Conservation (phyloP, 148 eudicot species). For the Euryodendron excelsum region DNA sequence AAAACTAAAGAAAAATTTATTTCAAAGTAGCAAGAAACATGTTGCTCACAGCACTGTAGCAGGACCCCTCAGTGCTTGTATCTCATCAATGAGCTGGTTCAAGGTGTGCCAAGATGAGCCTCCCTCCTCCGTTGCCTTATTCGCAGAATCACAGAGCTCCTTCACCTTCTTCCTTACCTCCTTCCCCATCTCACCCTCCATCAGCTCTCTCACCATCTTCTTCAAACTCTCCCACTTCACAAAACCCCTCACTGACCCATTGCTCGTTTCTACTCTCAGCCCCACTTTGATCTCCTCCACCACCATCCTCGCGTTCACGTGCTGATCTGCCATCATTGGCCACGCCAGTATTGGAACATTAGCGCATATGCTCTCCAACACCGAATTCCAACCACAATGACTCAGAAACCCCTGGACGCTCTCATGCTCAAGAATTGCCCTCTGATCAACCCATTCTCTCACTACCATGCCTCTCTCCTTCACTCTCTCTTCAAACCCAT, state of each 20-base stretch:
- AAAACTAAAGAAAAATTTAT: not conserved
- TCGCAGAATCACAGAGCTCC: constrained; percentile 40
- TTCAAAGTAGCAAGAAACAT: not conserved
- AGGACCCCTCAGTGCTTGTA: not conserved
- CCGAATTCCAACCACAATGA: constrained; percentile 91
- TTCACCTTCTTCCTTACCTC: constrained; percentile 37
- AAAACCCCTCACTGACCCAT: constrained; percentile 57
- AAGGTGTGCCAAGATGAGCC: constrained; percentile 63
- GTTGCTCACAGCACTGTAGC: not conserved
- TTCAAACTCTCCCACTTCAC: constrained; percentile 45
- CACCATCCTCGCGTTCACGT: constrained; percentile 63
- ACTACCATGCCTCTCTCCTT: constrained; percentile 55
- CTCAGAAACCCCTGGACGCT: constrained; percentile 54
- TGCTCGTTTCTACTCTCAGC: constrained; percentile 44
- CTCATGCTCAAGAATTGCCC: constrained; percentile 44
- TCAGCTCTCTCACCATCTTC: constrained; percentile 45
- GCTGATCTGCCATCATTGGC: constrained; percentile 86
- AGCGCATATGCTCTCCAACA: constrained; percentile 58
- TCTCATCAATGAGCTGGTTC: constrained; percentile 39
- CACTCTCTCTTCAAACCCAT: constrained; percentile 44
- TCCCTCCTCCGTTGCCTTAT: constrained; percentile 45
- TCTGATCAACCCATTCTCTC: constrained; percentile 71
- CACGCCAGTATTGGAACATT: constrained; percentile 64
- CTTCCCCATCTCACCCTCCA: constrained; percentile 61
- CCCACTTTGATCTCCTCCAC: constrained; percentile 64